phyloP scores from a whole-genome alignment of 768 basidiomycete species.

The Paxillus ammoniavirescens region DNA sequence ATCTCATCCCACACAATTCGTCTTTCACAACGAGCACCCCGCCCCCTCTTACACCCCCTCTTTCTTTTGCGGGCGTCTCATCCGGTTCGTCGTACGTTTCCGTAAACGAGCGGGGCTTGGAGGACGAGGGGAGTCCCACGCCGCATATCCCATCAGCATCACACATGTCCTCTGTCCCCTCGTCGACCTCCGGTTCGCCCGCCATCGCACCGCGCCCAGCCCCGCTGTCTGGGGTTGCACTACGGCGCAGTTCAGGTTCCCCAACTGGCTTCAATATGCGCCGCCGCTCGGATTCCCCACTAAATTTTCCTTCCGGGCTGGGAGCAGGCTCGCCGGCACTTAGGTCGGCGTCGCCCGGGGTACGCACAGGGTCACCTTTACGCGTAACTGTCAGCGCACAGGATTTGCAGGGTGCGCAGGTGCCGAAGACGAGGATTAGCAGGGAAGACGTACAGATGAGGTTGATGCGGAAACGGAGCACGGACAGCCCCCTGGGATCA shows the following conservation, averaged over 20 bases:
- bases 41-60: constrained; percentile 19
- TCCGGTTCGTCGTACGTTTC: constrained; percentile 18
- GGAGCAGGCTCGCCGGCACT: constrained; percentile 17
- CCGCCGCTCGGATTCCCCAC: constrained; percentile 24
- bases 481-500: constrained; percentile 39
- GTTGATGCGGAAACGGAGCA: constrained; percentile 43
- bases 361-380: constrained; percentile 28
- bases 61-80: constrained; percentile 14
- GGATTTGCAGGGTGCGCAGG: constrained; percentile 17
- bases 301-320: constrained; percentile 13
- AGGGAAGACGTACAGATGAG: constrained; percentile 53
- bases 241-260: constrained; percentile 19
- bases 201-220: constrained; percentile 1
- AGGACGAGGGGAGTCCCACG: constrained; percentile 4
- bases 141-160: constrained; percentile 3
- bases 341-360: constrained; percentile 19
- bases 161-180: constrained; percentile 1
- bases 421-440: constrained; percentile 45
- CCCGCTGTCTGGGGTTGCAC: constrained; percentile 8
- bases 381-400: constrained; percentile 21
- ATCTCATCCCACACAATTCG: constrained; percentile 19
- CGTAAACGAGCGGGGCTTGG: constrained; percentile 6
- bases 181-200: neutral
- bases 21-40: constrained; percentile 30
- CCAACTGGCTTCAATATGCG: constrained; percentile 15